Percentiles rank a stretch among this genome's conserved stretches.
Evolutionary conservation across 2,329 filamentous ascomycete species (phyloP).

Genomic region (Seiridium cupressi): DNA sequence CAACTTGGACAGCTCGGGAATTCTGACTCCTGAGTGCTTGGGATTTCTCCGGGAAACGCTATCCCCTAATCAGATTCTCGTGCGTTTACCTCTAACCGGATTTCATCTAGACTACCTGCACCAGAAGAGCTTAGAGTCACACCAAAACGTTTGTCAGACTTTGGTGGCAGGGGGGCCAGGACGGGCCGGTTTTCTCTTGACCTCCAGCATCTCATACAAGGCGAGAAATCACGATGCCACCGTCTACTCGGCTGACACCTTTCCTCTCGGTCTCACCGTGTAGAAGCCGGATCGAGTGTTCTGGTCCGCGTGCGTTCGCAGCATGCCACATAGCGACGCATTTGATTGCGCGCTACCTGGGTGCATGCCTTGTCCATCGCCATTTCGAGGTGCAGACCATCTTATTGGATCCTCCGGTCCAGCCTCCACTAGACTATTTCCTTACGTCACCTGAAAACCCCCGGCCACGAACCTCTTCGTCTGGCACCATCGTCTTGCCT

Average conservation of each 20-base stretch:
- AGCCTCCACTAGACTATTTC: slow-evolving; percentile 1
- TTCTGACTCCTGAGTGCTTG: too few species aligned
- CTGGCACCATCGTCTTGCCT: background rate
- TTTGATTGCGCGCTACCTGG: too few species aligned
- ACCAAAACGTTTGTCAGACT: too few species aligned
- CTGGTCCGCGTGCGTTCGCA: too few species aligned
- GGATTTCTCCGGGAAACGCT: too few species aligned
- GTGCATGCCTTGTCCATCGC: too few species aligned
- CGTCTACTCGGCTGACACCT: background rate
- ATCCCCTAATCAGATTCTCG: too few species aligned
- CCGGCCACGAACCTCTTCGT: background rate
- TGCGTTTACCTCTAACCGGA: too few species aligned
- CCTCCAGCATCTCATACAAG: background rate
- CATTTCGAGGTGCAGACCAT: background rate
- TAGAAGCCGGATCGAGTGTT: background rate
- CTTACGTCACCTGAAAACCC: slow-evolving; percentile 1
- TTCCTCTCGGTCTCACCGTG: background rate
- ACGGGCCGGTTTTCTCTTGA: background rate
- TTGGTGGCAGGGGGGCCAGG: background rate
- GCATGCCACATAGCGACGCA: too few species aligned
- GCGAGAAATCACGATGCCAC: background rate
- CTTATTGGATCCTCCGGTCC: background rate
- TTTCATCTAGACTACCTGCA: too few species aligned
- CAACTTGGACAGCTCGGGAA: too few species aligned
- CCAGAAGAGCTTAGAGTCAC: too few species aligned